phyloP scores from a whole-genome alignment of 371 early-diverging fungal species.

The Zychaea mexicana region DNA sequence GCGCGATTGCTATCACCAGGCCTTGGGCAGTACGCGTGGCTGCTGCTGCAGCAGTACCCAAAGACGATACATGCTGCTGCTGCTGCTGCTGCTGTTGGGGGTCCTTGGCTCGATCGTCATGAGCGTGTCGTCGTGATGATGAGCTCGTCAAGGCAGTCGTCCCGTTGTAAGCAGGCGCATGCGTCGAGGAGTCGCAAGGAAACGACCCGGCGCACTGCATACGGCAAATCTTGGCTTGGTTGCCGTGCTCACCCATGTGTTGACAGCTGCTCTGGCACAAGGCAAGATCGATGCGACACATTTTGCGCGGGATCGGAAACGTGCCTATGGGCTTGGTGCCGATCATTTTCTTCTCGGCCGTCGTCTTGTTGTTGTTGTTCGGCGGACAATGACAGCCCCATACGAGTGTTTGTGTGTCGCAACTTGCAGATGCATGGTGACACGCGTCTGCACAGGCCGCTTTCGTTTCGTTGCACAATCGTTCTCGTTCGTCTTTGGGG shows the following conservation, averaged over 20 bases:
- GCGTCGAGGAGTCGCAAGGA: slow-evolving; percentile 4
- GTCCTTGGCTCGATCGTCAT: not conserved
- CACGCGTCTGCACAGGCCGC: slow-evolving; percentile 6
- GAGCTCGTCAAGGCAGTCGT: not conserved
- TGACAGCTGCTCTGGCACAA: slow-evolving; percentile 7
- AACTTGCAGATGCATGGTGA: not conserved
- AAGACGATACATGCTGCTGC: too few species aligned
- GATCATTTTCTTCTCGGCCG: not conserved
- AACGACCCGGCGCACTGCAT: slow-evolving; percentile 8
- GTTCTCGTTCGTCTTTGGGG: not conserved
- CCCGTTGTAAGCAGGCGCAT: slow-evolving; percentile 9
- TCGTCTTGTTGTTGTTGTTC: not conserved
- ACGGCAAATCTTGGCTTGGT: slow-evolving; percentile 7
- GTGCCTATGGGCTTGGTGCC: not conserved
- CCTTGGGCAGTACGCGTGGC: too few species aligned
- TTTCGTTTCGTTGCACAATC: slow-evolving; percentile 5
- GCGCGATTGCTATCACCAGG: too few species aligned
- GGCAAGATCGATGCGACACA: slow-evolving; percentile 10
- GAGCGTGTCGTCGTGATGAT: not conserved
- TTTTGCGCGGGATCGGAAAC: slow-evolving; percentile 6
- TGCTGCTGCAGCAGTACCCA: too few species aligned
- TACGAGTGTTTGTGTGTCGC: not conserved
- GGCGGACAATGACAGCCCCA: slow-evolving; percentile 5
- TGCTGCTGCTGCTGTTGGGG: not conserved
- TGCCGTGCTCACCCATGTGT: slow-evolving; percentile 4